Conservation (phyloP, 2,329 filamentous ascomycete species). For the Metarhizium anisopliae region DNA sequence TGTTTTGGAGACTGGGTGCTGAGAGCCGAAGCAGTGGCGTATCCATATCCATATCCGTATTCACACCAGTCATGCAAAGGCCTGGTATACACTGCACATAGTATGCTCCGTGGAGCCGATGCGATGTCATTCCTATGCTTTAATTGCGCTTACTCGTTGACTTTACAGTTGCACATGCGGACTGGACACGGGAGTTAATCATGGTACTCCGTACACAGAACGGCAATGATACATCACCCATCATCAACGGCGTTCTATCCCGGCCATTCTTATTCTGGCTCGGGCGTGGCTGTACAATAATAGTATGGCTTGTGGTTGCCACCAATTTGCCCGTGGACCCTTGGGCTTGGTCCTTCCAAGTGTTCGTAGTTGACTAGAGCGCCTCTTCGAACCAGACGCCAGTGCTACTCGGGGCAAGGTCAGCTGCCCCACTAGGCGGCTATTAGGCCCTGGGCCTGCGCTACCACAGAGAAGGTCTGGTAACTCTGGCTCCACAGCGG, state of each 20-base stretch:
- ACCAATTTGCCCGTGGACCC: neutral
- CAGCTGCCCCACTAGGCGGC: constrained; percentile 23
- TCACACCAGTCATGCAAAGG: neutral
- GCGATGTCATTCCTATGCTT: neutral
- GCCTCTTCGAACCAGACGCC: neutral
- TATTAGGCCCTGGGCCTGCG: constrained; percentile 6
- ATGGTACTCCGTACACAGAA: too few species aligned
- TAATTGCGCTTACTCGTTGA: neutral
- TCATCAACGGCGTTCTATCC: neutral
- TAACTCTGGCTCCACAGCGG: neutral
- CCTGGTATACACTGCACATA: neutral
- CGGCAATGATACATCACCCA: neutral
- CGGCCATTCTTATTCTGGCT: neutral
- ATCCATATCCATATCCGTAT: neutral
- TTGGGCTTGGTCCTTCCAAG: neutral
- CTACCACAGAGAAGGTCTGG: neutral
- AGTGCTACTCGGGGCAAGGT: constrained; percentile 14
- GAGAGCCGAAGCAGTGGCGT: neutral
- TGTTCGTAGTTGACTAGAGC: neutral
- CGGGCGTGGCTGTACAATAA: constrained; percentile 14
- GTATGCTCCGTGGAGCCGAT: neutral
- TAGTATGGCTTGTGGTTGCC: neutral
- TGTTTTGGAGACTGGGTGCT: neutral
- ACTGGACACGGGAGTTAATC: neutral
- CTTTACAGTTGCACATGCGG: neutral